Evolutionary conservation across 495 filamentous ascomycete species (phyloP).

Genomic region (Penicillium daleae): DNA sequence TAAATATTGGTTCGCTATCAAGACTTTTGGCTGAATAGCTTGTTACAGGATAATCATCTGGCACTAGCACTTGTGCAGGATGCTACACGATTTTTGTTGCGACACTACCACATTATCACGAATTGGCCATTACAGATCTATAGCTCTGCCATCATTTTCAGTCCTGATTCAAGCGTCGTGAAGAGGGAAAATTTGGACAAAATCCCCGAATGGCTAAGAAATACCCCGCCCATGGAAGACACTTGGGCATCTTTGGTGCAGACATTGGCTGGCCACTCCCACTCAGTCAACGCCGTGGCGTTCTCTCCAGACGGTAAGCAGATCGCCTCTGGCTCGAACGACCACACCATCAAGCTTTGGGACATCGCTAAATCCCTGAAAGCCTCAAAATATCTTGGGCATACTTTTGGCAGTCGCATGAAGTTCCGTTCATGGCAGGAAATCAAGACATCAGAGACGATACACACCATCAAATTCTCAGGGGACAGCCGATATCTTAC

Average conservation of each 20-base stretch:
- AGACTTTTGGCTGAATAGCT: not conserved
- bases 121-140: constrained; percentile 28
- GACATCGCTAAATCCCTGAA: not conserved
- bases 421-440: not conserved
- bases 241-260: constrained; percentile 6
- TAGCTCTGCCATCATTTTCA: constrained; percentile 23
- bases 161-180: constrained; percentile 19
- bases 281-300: not conserved
- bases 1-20: not conserved
- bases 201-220: constrained; percentile 10
- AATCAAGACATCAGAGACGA: not conserved
- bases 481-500: not conserved
- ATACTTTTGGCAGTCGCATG: not conserved
- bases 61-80: constrained; percentile 23
- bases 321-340: constrained; percentile 23
- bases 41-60: not conserved
- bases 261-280: constrained; percentile 11
- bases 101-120: constrained; percentile 23
- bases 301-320: constrained; percentile 7
- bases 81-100: constrained; percentile 28
- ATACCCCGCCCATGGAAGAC: not conserved
- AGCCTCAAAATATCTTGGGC: constrained; percentile 4
- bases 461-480: not conserved
- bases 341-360: constrained; percentile 44
- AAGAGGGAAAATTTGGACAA: constrained; percentile 18